Conservation (phyloP, 2,329 filamentous ascomycete genomes). For the Cadophora gregata region DNA sequence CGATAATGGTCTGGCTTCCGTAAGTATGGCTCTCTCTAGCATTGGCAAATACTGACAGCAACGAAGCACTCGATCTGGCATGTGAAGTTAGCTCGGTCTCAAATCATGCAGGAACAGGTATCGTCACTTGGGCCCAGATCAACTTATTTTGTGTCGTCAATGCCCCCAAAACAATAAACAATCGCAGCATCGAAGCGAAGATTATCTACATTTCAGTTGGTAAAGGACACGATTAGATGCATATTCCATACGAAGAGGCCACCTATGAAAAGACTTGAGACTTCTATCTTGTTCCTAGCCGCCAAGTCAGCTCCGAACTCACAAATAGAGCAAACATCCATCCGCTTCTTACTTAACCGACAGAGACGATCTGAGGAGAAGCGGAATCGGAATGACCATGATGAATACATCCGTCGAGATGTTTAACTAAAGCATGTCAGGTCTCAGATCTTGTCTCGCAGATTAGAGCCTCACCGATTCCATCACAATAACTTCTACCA, state of each 20-base stretch:
- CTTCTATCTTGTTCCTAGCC: conserved; percentile 26
- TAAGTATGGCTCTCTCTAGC: not conserved
- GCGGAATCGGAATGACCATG: conserved; percentile 32
- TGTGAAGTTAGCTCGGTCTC: conserved; percentile 5
- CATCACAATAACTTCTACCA: conserved; percentile 18
- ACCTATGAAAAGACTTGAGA: conserved; percentile 27
- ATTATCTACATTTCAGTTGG: conserved; percentile 26
- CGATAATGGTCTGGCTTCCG: conserved; percentile 30
- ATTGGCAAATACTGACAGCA: conserved; percentile 24
- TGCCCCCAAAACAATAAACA: conserved; percentile 23
- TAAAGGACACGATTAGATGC: not conserved
- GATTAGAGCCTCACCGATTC: conserved; percentile 19
- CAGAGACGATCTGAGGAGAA: conserved; percentile 30
- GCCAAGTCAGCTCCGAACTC: not conserved
- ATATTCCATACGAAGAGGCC: conserved; percentile 30
- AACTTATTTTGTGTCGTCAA: conserved; percentile 22
- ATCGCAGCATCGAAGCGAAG: conserved; percentile 23
- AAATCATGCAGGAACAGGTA: not conserved
- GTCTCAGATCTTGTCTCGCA: not conserved
- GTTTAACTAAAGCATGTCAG: conserved; percentile 23
- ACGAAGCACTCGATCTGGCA: conserved; percentile 35
- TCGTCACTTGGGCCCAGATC: conserved; percentile 32
- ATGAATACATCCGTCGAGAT: conserved; percentile 32
- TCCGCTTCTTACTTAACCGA: conserved; percentile 19
- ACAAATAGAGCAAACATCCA: not conserved